Evolutionary conservation across 371 early-diverging fungal species (phyloP), one percentile per base, ranked within the genome.

Genomic region (Lichtheimia ramosa): DNA sequence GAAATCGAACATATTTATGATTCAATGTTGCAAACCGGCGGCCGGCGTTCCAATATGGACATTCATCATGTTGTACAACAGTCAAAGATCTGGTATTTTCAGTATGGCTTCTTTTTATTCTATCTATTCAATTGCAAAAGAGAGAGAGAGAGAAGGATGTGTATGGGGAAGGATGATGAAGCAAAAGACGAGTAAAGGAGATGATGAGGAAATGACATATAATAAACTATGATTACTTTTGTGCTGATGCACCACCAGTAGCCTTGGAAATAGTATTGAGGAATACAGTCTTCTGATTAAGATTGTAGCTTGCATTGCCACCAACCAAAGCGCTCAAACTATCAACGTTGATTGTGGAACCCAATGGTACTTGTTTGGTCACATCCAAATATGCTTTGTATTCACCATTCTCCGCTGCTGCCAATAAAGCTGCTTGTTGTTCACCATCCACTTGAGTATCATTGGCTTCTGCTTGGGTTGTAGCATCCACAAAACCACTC

Each of bases 261-360:
- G 68, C 75, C 20, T 52, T 71, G 28, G 75, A 61, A 1, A 77
- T 60, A 14, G 75, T 63, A 39, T 62, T 43, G 28, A 77, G 54
- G 41, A 77, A 77, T 2, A 64, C 64, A 12, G 65, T 56, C 64
- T 77, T 77, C 63, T 77, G 75, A 42, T 66, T 60, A 21, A 74
- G 51, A 53, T 58, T 63, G 42, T 72, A 71, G 8, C 70, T 74
- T 46, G 78, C 69, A 55, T 77, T 77, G 48, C 63, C 64, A 25
- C 75, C 73, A 13, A 77, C 64, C 28, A 77, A 57, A 24, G 61
- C 61, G 21, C 50, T 61, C 16, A 77, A 24, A 5, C 63, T 27
- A 12, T 53, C 43, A 18, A 63, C 66, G 43, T 64, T 41, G 13
- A 72, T 46, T 3, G 57, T 54, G 1, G 57, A 48, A 21, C 69